Conservation (phyloP, 192 early-diverging fungal genomes). For the Allomyces javanicus region DNA sequence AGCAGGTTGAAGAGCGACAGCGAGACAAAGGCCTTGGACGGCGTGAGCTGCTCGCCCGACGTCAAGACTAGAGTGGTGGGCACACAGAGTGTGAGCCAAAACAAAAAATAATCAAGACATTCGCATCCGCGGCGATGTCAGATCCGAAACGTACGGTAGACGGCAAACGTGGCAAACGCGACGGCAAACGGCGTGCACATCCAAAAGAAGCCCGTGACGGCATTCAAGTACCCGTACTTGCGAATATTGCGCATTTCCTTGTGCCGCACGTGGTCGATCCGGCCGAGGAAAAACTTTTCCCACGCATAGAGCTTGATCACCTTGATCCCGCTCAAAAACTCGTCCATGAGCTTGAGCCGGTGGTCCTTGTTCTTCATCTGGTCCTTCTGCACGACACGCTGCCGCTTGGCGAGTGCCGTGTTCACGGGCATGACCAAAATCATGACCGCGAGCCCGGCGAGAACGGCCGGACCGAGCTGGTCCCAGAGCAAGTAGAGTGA, state of each 20-base stretch:
- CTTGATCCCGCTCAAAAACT: conserved; percentile 73
- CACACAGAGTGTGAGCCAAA: too few relatives aligned
- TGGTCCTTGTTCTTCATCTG: conserved; percentile 77
- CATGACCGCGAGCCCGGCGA: conserved; percentile 71
- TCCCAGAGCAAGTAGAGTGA: conserved; percentile 57
- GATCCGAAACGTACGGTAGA: conserved; percentile 36
- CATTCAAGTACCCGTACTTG: conserved; percentile 46
- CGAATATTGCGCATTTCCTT: conserved; percentile 55
- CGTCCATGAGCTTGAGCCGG: conserved; percentile 56
- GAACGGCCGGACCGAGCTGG: conserved; percentile 58
- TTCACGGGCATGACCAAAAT: conserved; percentile 64
- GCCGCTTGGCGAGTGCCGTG: conserved; percentile 33
- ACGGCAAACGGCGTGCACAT: conserved; percentile 75
- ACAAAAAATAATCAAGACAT: conserved; percentile 6
- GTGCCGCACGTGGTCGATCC: conserved; percentile 41
- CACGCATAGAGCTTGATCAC: conserved; percentile 75
- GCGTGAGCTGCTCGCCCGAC: conserved; percentile 31
- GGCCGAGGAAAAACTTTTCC: not conserved
- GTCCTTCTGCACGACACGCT: conserved; percentile 45
- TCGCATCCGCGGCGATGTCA: too few relatives aligned
- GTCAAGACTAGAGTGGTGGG: too few relatives aligned
- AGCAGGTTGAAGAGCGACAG: conserved; percentile 81
- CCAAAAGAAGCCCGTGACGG: conserved; percentile 58
- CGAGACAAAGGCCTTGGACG: conserved; percentile 62
- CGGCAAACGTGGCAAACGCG: conserved; percentile 57